These are phyloP conservation scores for Ustilago crameri DNA, from an alignment of 1,284 basidiomycete genomes.

Conservation along the genomic window DNA sequence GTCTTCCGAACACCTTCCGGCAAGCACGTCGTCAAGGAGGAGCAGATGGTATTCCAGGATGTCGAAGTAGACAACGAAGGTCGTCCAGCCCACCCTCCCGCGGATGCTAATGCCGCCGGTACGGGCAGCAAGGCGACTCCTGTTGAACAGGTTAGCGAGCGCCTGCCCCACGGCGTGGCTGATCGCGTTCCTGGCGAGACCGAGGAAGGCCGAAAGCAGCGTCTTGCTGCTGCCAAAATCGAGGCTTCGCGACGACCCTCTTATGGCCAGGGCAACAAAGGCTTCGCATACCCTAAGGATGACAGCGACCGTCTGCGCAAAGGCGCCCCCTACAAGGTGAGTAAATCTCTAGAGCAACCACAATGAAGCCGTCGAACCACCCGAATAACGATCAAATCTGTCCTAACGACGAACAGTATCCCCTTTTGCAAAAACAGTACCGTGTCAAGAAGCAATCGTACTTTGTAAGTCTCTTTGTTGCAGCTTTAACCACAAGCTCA, in stretches of 20 bases:
- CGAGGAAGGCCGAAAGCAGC: slow-evolving; percentile 54
- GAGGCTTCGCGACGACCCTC: slow-evolving; percentile 55
- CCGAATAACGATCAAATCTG: slow-evolving; percentile 34
- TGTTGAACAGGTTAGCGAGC: slow-evolving; percentile 17
- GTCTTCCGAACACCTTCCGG: slow-evolving; percentile 65
- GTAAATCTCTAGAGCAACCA: background rate
- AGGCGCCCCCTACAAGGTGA: slow-evolving; percentile 62
- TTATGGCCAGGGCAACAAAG: slow-evolving; percentile 54
- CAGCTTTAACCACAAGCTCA: too few species aligned
- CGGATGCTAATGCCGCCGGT: slow-evolving; percentile 12
- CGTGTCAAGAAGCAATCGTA: slow-evolving; percentile 62
- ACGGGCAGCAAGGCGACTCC: slow-evolving; percentile 14
- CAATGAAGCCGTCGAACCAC: slow-evolving; percentile 2
- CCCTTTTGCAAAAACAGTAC: slow-evolving; percentile 58
- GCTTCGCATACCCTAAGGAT: slow-evolving; percentile 59
- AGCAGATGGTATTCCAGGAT: slow-evolving; percentile 55
- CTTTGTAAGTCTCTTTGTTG: slow-evolving; percentile 50
- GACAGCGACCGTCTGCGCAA: slow-evolving; percentile 60
- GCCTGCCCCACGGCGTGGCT: slow-evolving; percentile 44
- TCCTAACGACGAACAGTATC: slow-evolving; percentile 57
- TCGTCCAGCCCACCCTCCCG: slow-evolving; percentile 50
- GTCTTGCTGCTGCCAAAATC: slow-evolving; percentile 55
- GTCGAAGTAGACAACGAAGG: slow-evolving; percentile 53
- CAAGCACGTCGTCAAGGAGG: slow-evolving; percentile 59
- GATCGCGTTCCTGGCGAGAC: slow-evolving; percentile 62